phyloP scores from a whole-genome alignment of 768 basidiomycete genomes.

The Amyloporia xantha region DNA sequence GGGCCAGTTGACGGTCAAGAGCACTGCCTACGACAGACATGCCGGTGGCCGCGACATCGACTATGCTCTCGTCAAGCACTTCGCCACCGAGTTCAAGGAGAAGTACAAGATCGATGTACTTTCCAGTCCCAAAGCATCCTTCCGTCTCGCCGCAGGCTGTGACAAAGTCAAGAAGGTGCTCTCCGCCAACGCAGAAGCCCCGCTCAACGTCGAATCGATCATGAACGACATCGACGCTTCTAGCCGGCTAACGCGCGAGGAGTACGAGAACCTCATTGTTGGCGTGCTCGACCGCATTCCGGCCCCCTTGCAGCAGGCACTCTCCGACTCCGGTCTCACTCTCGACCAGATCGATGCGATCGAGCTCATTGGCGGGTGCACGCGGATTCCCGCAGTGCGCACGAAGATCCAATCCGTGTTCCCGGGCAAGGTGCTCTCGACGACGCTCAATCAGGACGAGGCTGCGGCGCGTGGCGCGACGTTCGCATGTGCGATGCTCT shows the following conservation, averaged over 20 bases:
- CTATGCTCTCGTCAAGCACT: conserved; percentile 82
- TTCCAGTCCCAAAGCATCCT: conserved; percentile 83
- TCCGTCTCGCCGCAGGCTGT: conserved; percentile 83
- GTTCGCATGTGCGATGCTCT: conserved; percentile 94
- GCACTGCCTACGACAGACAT: conserved; percentile 86
- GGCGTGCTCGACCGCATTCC: conserved; percentile 73
- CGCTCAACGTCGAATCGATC: conserved; percentile 91
- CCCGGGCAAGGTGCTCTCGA: conserved; percentile 74
- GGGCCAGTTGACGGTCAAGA: conserved; percentile 82
- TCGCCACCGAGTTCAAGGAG: conserved; percentile 85
- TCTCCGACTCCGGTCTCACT: conserved; percentile 73
- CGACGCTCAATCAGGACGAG: conserved; percentile 97
- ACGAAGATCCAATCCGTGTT: conserved; percentile 79
- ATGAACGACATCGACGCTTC: conserved; percentile 93
- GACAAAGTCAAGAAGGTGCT: conserved; percentile 96
- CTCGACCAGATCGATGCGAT: conserved; percentile 83
- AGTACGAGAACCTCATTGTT: conserved; percentile 72
- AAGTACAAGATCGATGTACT: conserved; percentile 98
- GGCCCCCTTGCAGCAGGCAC: conserved; percentile 68
- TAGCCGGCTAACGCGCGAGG: conserved; percentile 77
- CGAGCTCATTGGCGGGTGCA: conserved; percentile 91
- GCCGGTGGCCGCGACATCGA: conserved; percentile 97
- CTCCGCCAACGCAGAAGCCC: conserved; percentile 86
- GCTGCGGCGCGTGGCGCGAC: conserved; percentile 94
- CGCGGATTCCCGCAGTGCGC: conserved; percentile 91